Percentiles rank a stretch among this genome's conserved stretches.
Evolutionary conservation across 176 grass and related monocot species (phyloP).

Genomic region (Neostapfia colusana): DNA sequence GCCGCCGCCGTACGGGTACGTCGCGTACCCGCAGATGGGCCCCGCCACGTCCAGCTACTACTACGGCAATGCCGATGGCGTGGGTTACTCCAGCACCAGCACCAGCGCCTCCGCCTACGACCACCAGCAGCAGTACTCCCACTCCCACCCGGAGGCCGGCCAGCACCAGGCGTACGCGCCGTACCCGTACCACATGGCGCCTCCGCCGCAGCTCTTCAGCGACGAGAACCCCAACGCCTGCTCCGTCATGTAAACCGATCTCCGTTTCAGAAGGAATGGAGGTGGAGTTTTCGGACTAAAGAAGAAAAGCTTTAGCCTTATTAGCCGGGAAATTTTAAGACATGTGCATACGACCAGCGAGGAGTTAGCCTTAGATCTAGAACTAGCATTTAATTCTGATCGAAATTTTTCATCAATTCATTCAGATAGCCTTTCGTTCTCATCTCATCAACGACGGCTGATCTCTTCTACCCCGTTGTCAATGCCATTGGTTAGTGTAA

Average conservation of each 20-base stretch:
- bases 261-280: no score
- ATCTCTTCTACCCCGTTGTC: background rate
- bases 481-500: background rate
- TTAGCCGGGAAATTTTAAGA: conserved; percentile 18
- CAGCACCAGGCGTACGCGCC: conserved; percentile 33
- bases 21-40: conserved; percentile 37
- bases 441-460: background rate
- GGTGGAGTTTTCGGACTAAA: no score
- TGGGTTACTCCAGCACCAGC: conserved; percentile 6
- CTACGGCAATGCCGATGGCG: background rate
- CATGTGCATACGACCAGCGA: conserved; percentile 15
- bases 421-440: background rate
- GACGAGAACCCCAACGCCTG: conserved; percentile 98
- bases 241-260: conserved; percentile 79
- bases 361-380: conserved; percentile 27
- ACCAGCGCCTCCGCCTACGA: background rate
- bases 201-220: conserved; percentile 78
- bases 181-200: conserved; percentile 51
- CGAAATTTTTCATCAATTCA: conserved; percentile 22
- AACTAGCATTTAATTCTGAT: background rate
- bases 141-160: conserved; percentile 30
- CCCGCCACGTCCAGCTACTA: conserved; percentile 23
- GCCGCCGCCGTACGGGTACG: conserved; percentile 39
- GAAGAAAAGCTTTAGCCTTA: background rate
- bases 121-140: background rate